Evolutionary conservation across 768 basidiomycete species (phyloP), one percentile per base, ranked within the genome.

Genomic region (Hericium rajendrae): DNA sequence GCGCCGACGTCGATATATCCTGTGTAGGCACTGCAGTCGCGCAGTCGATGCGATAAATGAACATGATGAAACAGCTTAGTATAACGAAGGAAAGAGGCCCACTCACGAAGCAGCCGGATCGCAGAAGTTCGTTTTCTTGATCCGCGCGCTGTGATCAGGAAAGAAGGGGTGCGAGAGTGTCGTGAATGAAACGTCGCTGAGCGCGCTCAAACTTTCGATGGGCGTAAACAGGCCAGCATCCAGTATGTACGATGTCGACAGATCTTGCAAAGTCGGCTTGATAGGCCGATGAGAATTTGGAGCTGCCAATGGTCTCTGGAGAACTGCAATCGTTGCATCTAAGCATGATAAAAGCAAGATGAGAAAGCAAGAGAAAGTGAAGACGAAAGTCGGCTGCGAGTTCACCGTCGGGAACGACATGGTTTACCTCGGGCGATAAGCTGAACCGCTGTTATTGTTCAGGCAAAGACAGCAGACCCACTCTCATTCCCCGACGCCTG

Each of bases 1-100:
- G 82, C 81, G 64, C 81, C 73, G 48, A 84, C 74, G 57, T 86
- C 84, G 54, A 86, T 83, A 61, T 86, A 86, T 10, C 85, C 85
- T 0, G 83, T 84, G 66, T 82, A 86, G 0, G 76, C 70, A 20
- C 81, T 84, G 41, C 11, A 43, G n/a, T n/a, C n/a, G n/a, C n/a
- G n/a, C n/a, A n/a, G n/a, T n/a, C n/a, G n/a, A n/a, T n/a, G n/a
- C n/a, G n/a, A n/a, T n/a, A n/a, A n/a, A n/a, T n/a, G n/a, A n/a
- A n/a, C n/a, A n/a, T n/a, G n/a, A n/a, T n/a, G n/a, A n/a, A n/a
- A n/a, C n/a, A n/a, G n/a, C n/a, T n/a, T n/a, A n/a, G n/a, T n/a
- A n/a, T n/a, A n/a, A n/a, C n/a, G n/a, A n/a, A n/a, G n/a, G n/a
- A n/a, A n/a, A n/a, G 4, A 43, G 1, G 1, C 9, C 15, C 15